Base-by-base conservation (phyloP, 306 rosid genomes). In the Chamaecrista fasciculata region DNA sequence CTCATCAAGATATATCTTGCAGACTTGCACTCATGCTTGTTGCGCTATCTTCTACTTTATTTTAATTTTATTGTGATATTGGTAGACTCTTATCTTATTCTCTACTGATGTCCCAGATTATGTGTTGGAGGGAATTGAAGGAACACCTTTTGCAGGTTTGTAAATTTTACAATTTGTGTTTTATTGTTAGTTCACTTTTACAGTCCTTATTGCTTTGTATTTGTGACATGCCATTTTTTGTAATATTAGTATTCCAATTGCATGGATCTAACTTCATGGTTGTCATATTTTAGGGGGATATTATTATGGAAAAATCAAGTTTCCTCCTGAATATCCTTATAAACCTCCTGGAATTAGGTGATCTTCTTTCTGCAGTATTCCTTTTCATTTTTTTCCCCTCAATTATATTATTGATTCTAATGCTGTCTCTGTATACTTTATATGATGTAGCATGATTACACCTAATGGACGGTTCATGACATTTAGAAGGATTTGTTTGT, bases 321-420 rank as follows among this genome's bases (percentile, higher is more conserved):
- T 95, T 76, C 97, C 97, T 73, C 70, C 88, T 8, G 97, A 87
- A 66, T 95, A 95, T 76, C 97, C 99, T 15, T 95, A 82, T 76
- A 91, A 95, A 72, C 97, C 97, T 40, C 99, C 99, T 47, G 99
- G 99, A 79, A 94, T 94, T 70, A 94, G 91, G 99, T 91, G 62
- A 68, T 73, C 64, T 63, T 56, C 49, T 55, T 42, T 46, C 71
- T 75, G 66, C 34, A 16, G 46, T 26, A 44, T 37, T 57, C 66
- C 40, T 50, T 71, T 29, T 34, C 44, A 8, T 39, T 62, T 36
- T 67, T 28, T 62, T 34, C 29, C 66, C 60, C 75, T 26, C 58
- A 62, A 39, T 19, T 14, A 46, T 70, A 4, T 74, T 72, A 36
- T 66, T 23, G 26, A 28, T 55, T 61, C 5, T 62, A 47, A 52